Conservation (phyloP, 2,329 filamentous ascomycete species). For the Cytospora piceicola region DNA sequence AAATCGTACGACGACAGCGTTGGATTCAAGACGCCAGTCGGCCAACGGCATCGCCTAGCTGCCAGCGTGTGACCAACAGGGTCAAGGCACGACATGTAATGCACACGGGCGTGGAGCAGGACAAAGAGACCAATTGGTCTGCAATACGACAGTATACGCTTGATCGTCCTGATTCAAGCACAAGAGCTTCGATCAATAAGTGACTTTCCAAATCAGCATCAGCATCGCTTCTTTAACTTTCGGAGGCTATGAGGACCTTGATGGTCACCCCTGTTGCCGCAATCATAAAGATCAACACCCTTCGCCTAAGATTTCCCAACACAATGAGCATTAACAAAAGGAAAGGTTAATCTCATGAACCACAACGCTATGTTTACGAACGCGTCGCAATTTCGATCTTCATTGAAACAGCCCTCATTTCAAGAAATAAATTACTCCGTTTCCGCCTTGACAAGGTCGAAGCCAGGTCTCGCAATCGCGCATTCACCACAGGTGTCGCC, state of each 20-base stretch:
- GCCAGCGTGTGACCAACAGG: neutral
- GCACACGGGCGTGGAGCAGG: neutral
- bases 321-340: neutral
- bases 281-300: neutral
- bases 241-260: constrained; percentile 13
- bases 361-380: neutral
- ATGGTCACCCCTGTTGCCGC: neutral
- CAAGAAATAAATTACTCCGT: neutral
- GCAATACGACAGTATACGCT: neutral
- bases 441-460: neutral
- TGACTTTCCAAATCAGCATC: neutral
- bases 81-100: neutral
- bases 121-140: neutral
- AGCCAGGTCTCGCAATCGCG: neutral
- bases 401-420: neutral
- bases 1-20: neutral
- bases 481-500: neutral
- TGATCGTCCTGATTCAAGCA: neutral
- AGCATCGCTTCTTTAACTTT: neutral
- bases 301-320: neutral
- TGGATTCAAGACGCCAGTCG: neutral
- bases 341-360: neutral
- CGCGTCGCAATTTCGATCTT: neutral
- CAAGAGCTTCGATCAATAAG: neutral
- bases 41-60: neutral